Base-by-base conservation (phyloP, 2,329 filamentous ascomycete genomes). In the Didymella pinodella region DNA sequence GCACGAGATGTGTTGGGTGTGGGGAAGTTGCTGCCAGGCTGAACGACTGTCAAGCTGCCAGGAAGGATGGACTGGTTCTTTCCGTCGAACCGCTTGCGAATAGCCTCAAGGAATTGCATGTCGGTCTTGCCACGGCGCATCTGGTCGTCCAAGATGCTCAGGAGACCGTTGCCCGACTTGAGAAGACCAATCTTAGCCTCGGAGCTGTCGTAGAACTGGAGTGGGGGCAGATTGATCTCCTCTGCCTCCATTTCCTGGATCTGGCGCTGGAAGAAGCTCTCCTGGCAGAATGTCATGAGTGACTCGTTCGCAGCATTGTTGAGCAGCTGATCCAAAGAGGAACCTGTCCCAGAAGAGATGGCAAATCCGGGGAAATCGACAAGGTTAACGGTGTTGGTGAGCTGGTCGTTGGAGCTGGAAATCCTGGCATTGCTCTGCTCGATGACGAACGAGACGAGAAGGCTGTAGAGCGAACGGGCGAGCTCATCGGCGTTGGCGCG, bases 181-280 rank as follows among this genome's bases (percentile, higher is more conserved):
- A 99, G 82, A 31, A 99, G 84, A 12, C 93, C 94, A 70, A 91
- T 92, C 61, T 97, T 93, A 10, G 94, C 93, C 75, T 98, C 95
- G 0, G 91, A 93, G 77, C 98, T 99, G 78, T 99, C 95, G 69
- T 97, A 99, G 78, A 98, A 99, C 80, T 92, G 97, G 0, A 94
- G 97, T 0, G 93, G 89, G 2, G 93, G 86, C 2, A 99, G 92
- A 31, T 84, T 88, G 34, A 99, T 92, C 75, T 99, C 95, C 76
- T 99, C 95, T 1, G 90, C 93, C 73, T 99, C 95, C 22, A 99
- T 84, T 79, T 96, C 87, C 63, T 98, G 94, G 0, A 93, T 93
- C 77, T 95, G 96, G 66, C 90, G 89, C 72, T 97, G 93, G 76
- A 98, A 99, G 80, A 99, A 98, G 77, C 91, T 96, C 74, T 97